These are phyloP conservation scores for Daldinia loculata DNA, from an alignment of 495 filamentous ascomycete genomes.

Conservation along the genomic window DNA sequence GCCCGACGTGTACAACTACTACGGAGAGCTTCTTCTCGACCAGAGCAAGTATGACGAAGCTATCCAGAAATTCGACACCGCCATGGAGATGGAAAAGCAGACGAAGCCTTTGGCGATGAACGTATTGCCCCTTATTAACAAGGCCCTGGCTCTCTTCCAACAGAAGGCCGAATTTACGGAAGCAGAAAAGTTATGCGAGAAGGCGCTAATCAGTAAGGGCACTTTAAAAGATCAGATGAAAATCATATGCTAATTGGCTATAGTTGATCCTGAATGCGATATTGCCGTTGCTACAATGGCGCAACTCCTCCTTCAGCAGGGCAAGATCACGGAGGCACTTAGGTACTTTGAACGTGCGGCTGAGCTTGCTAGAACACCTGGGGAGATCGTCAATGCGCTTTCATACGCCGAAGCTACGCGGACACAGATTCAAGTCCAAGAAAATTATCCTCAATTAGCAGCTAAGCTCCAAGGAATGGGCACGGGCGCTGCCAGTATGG, in stretches of 20 bases:
- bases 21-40: constrained; percentile 96
- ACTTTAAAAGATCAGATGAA: not conserved
- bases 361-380: constrained; percentile 93
- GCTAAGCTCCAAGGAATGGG: constrained; percentile 79
- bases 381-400: constrained; percentile 93
- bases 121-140: constrained; percentile 97
- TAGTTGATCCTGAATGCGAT: constrained; percentile 98
- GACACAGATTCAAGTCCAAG: constrained; percentile 96
- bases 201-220: constrained; percentile 91
- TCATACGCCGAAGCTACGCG: constrained; percentile 97
- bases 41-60: constrained; percentile 95
- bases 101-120: constrained; percentile 95
- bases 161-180: constrained; percentile 96
- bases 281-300: constrained; percentile 99
- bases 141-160: constrained; percentile 94
- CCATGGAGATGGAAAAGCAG: constrained; percentile 96
- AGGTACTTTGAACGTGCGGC: constrained; percentile 97
- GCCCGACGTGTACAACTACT: constrained; percentile 99
- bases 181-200: constrained; percentile 95
- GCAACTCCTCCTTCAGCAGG: constrained; percentile 96
- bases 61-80: constrained; percentile 97
- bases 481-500: constrained; percentile 45
- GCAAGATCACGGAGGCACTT: constrained; percentile 93
- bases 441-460: constrained; percentile 96
- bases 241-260: constrained; percentile 42